Evolutionary conservation across 495 filamentous ascomycete species (phyloP).

Genomic region (Pseudotulostoma volvatum): DNA sequence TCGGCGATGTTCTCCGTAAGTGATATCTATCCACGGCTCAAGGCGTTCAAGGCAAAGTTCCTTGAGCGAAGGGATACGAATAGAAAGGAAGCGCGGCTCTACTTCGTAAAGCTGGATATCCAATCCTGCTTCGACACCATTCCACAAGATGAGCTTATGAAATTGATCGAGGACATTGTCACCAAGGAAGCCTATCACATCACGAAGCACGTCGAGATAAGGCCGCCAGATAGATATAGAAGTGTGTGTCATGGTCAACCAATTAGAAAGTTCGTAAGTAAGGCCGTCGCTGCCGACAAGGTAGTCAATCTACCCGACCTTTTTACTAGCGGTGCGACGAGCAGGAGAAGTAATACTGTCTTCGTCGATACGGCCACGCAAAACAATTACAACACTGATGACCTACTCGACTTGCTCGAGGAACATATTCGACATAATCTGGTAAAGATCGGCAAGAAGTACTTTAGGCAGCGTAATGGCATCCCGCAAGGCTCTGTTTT

Average conservation of each 20-base stretch:
- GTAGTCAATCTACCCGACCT: constrained; percentile 36
- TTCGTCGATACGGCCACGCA: constrained; percentile 50
- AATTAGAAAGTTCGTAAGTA: constrained; percentile 46
- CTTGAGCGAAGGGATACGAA: constrained; percentile 2
- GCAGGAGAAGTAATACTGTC: constrained; percentile 42
- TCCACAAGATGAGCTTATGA: constrained; percentile 58
- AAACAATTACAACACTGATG: constrained; percentile 33
- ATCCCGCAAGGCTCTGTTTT: constrained; percentile 89
- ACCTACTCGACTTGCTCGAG: constrained; percentile 51
- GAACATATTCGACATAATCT: constrained; percentile 72
- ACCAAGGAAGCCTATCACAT: constrained; percentile 53
- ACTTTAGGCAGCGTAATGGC: constrained; percentile 71
- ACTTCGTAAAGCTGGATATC: constrained; percentile 87
- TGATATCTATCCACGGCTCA: constrained; percentile 66
- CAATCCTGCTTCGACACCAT: constrained; percentile 91
- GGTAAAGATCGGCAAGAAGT: constrained; percentile 78
- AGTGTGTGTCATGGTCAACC: constrained; percentile 25
- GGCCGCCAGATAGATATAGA: constrained; percentile 14
- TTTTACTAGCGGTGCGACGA: constrained; percentile 28
- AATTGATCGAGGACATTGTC: constrained; percentile 45
- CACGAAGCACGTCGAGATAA: constrained; percentile 57
- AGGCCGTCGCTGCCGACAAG: constrained; percentile 36
- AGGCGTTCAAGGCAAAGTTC: constrained; percentile 40
- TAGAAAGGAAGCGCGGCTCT: constrained; percentile 25
- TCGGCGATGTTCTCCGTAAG: constrained; percentile 63